phyloP scores from a whole-genome alignment of 2,329 filamentous ascomycete species.

The Coniochaeta pulveracea region DNA sequence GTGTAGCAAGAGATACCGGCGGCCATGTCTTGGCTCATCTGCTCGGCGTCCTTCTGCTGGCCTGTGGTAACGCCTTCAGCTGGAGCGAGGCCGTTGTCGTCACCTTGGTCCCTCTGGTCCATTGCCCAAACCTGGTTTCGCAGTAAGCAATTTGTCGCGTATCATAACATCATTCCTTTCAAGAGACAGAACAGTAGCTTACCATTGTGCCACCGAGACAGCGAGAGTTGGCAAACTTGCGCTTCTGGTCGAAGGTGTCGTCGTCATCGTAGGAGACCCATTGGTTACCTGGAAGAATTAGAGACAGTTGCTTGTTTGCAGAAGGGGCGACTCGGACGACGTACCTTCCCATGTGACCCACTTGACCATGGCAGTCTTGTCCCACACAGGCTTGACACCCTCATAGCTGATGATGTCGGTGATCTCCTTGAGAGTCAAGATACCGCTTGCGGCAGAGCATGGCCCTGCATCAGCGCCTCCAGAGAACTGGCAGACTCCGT shows the following conservation, averaged over 20 bases:
- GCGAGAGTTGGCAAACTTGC: conserved; percentile 10
- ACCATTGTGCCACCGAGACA: conserved; percentile 13
- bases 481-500: conserved; percentile 8
- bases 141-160: neutral
- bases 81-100: conserved; percentile 3
- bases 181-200: neutral
- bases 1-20: conserved; percentile 13
- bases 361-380: conserved; percentile 11
- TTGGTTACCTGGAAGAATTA: too few species aligned
- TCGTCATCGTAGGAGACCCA: conserved; percentile 13
- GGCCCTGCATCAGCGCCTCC: conserved; percentile 7
- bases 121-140: conserved; percentile 2
- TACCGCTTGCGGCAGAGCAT: conserved; percentile 5
- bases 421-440: conserved; percentile 4
- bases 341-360: conserved; percentile 4
- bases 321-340: too few species aligned
- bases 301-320: too few species aligned
- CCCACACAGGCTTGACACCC: conserved; percentile 3
- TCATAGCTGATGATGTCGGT: neutral
- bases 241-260: conserved; percentile 14
- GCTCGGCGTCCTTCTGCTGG: conserved; percentile 4
- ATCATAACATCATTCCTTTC: too few species aligned
- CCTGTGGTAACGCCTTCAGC: conserved; percentile 2
- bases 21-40: conserved; percentile 6
- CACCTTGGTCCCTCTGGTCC: conserved; percentile 10